These are phyloP conservation scores for Obba rivulosa DNA, from an alignment of 768 basidiomycete species.

Conservation along the genomic window DNA sequence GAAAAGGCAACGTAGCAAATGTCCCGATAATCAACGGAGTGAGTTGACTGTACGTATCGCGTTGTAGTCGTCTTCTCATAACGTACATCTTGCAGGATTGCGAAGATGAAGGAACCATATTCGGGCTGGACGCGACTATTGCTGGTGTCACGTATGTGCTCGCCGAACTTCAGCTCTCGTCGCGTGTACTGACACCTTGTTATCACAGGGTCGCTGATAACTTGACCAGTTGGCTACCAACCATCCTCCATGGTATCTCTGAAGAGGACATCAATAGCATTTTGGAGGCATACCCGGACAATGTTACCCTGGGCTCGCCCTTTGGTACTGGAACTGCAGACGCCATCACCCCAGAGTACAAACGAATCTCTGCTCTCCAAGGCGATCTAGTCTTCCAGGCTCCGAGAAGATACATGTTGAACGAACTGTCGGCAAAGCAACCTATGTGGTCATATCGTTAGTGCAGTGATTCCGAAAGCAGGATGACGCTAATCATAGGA, in stretches of 20 bases:
- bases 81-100: background rate
- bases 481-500: too few species aligned
- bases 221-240: slow-evolving; percentile 11
- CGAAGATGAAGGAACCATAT: slow-evolving; percentile 56
- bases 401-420: slow-evolving; percentile 21
- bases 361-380: slow-evolving; percentile 23
- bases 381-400: slow-evolving; percentile 25
- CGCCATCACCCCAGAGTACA: slow-evolving; percentile 36
- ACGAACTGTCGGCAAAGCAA: slow-evolving; percentile 14
- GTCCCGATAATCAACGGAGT: slow-evolving; percentile 44
- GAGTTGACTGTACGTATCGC: background rate
- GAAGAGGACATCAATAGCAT: slow-evolving; percentile 11
- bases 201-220: slow-evolving; percentile 19
- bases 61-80: background rate
- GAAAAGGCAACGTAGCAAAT: slow-evolving; percentile 39
- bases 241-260: slow-evolving; percentile 18
- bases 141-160: slow-evolving; percentile 24
- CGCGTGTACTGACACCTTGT: background rate
- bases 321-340: slow-evolving; percentile 44
- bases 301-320: slow-evolving; percentile 43
- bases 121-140: slow-evolving; percentile 19
- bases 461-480: background rate
- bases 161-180: too few species aligned
- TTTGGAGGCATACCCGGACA: slow-evolving; percentile 18
- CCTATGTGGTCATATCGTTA: slow-evolving; percentile 14